phyloP scores from a whole-genome alignment of 192 early-diverging fungal genomes.

The Backusella luteola region DNA sequence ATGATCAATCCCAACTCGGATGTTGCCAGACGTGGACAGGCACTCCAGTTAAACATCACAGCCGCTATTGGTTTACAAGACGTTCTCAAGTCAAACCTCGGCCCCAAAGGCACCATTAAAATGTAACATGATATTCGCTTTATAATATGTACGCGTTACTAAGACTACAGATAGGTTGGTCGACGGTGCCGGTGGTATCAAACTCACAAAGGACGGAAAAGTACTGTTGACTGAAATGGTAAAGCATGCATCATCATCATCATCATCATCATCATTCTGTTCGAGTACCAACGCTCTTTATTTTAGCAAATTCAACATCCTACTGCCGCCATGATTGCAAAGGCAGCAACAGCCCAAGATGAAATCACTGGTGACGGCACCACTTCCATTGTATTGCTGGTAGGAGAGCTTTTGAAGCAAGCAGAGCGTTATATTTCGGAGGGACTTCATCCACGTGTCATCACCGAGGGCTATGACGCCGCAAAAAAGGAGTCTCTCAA shows the following conservation, averaged over 20 bases:
- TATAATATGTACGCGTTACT: background rate
- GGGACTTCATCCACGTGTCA: slow-evolving; percentile 94
- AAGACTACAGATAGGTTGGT: slow-evolving; percentile 69
- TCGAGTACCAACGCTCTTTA: background rate
- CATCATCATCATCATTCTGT: background rate
- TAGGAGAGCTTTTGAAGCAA: slow-evolving; percentile 98
- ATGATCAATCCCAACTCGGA: slow-evolving; percentile 98
- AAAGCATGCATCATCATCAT: slow-evolving; percentile 17
- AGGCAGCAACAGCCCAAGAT: slow-evolving; percentile 97
- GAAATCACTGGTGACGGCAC: slow-evolving; percentile 99
- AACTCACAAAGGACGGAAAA: slow-evolving; percentile 99
- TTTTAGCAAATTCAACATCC: slow-evolving; percentile 99
- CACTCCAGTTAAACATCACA: slow-evolving; percentile 93
- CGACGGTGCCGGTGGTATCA: slow-evolving; percentile 93
- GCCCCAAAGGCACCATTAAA: slow-evolving; percentile 98
- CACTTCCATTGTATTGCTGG: slow-evolving; percentile 93
- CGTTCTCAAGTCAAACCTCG: slow-evolving; percentile 94
- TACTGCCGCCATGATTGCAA: slow-evolving; percentile 98
- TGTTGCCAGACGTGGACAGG: slow-evolving; percentile 97
- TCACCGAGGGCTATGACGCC: slow-evolving; percentile 96
- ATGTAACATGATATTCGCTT: slow-evolving; percentile 55
- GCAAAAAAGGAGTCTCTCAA: slow-evolving; percentile 93
- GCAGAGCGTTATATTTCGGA: slow-evolving; percentile 91
- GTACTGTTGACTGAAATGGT: slow-evolving; percentile 99
- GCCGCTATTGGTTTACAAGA: slow-evolving; percentile 95